Evolutionary conservation across 768 basidiomycete species (phyloP).

Genomic region (Russula earlei): DNA sequence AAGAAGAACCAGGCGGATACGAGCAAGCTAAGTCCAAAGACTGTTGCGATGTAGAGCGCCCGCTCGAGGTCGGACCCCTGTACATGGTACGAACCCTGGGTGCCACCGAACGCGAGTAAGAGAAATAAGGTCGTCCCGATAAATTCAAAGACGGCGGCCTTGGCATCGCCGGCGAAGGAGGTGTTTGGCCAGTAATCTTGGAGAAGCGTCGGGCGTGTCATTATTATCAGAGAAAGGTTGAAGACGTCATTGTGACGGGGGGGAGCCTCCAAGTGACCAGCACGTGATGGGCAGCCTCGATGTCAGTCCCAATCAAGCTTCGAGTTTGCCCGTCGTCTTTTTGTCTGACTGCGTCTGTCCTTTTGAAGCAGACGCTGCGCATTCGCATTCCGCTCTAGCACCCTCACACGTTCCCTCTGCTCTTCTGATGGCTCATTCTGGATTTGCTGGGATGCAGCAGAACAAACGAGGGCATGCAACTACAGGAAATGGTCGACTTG

Average conservation of each 20-base stretch:
- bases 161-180: slow-evolving; percentile 29
- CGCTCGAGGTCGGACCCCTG: slow-evolving; percentile 28
- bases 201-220: neutral
- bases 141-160: slow-evolving; percentile 48
- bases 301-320: slow-evolving; percentile 22
- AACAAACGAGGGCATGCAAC: slow-evolving; percentile 45
- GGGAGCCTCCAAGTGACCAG: too few species aligned
- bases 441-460: slow-evolving; percentile 38
- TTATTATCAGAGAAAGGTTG: neutral
- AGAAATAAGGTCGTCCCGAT: slow-evolving; percentile 54
- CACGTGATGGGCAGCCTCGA: too few species aligned
- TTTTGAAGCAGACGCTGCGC: slow-evolving; percentile 42
- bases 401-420: slow-evolving; percentile 46
- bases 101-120: slow-evolving; percentile 54
- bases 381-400: slow-evolving; percentile 37
- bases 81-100: slow-evolving; percentile 44
- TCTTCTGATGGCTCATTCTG: slow-evolving; percentile 46
- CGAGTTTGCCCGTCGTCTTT: slow-evolving; percentile 27
- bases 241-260: too few species aligned
- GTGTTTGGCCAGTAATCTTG: slow-evolving; percentile 24
- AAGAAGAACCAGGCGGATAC: slow-evolving; percentile 62
- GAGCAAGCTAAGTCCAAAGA: slow-evolving; percentile 53
- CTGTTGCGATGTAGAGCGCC: slow-evolving; percentile 46
- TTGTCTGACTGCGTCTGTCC: slow-evolving; percentile 42
- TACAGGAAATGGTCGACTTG: slow-evolving; percentile 22